Conservation (phyloP, 805 yeast species). For the Myxozyma melibiosi region DNA sequence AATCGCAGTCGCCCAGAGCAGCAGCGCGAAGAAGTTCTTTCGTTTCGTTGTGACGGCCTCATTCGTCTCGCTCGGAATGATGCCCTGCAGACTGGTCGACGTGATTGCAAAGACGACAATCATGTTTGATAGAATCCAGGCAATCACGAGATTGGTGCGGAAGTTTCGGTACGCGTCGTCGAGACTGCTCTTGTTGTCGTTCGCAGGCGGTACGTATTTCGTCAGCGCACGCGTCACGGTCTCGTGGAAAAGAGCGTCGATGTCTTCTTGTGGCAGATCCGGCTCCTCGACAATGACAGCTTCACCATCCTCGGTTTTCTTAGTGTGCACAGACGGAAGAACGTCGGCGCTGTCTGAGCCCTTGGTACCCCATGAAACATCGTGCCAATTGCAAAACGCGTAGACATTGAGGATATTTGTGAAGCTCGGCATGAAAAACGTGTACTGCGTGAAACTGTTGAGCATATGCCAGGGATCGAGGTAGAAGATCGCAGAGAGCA, state of each 20-base stretch:
- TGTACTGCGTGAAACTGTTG: slow-evolving; percentile 46
- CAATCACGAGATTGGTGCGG: slow-evolving; percentile 46
- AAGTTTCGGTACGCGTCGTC: slow-evolving; percentile 47
- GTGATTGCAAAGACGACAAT: slow-evolving; percentile 45
- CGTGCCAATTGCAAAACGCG: slow-evolving; percentile 72
- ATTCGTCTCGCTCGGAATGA: slow-evolving; percentile 32
- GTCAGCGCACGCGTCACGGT: slow-evolving; percentile 56
- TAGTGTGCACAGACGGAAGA: slow-evolving; percentile 54
- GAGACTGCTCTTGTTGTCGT: slow-evolving; percentile 28
- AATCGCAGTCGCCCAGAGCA: slow-evolving; percentile 64
- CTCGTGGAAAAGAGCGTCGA: slow-evolving; percentile 53
- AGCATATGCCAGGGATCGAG: slow-evolving; percentile 65
- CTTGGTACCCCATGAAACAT: slow-evolving; percentile 76
- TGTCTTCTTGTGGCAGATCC: slow-evolving; percentile 53
- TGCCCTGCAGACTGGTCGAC: slow-evolving; percentile 40
- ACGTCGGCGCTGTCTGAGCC: slow-evolving; percentile 59
- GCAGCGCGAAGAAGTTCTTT: slow-evolving; percentile 49
- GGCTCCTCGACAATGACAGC: slow-evolving; percentile 54
- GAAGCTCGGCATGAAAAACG: slow-evolving; percentile 56
- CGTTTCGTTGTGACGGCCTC: slow-evolving; percentile 32
- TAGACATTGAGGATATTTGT: slow-evolving; percentile 62
- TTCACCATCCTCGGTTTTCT: slow-evolving; percentile 56
- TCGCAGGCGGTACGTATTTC: slow-evolving; percentile 49
- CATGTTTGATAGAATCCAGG: slow-evolving; percentile 47
- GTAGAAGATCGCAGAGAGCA: slow-evolving; percentile 59